Conservation (phyloP, 495 filamentous ascomycete genomes). For the Wilcoxina mikolae region DNA sequence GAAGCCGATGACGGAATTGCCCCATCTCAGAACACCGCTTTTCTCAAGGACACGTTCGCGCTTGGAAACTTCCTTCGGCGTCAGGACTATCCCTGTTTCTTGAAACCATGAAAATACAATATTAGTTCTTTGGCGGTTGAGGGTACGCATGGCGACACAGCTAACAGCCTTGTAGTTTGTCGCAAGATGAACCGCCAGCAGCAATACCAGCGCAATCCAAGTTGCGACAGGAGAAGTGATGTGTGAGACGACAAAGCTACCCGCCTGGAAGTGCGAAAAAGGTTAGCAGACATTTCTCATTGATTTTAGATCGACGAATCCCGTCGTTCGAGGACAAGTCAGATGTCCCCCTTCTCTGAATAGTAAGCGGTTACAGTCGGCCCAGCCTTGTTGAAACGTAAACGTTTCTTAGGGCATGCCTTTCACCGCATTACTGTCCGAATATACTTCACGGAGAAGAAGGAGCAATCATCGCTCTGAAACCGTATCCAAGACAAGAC, state of each 20-base stretch:
- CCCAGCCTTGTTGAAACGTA: slow-evolving; percentile 4
- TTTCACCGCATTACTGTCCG: neutral
- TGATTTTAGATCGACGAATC: neutral
- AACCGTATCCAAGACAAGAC: slow-evolving; percentile 13
- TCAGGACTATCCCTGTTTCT: slow-evolving; percentile 37
- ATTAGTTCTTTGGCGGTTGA: slow-evolving; percentile 77
- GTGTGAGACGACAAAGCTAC: slow-evolving; percentile 62
- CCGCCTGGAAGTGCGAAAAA: slow-evolving; percentile 36
- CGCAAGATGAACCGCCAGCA: slow-evolving; percentile 59
- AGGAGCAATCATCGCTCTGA: neutral
- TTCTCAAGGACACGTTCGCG: slow-evolving; percentile 60
- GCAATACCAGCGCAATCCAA: slow-evolving; percentile 55
- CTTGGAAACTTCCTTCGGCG: slow-evolving; percentile 46
- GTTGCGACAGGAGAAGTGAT: slow-evolving; percentile 57
- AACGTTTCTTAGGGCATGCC: neutral
- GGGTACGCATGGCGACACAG: slow-evolving; percentile 65
- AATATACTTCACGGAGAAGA: neutral
- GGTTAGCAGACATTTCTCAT: neutral
- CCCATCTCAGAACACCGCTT: slow-evolving; percentile 47
- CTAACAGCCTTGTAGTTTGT: slow-evolving; percentile 79
- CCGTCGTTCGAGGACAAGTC: neutral
- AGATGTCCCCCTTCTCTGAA: neutral
- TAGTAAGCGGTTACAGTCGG: slow-evolving; percentile 2
- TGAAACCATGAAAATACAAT: slow-evolving; percentile 55
- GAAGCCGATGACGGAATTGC: slow-evolving; percentile 35